These are phyloP conservation scores for Neoarthrinium moseri DNA, from an alignment of 2,329 filamentous ascomycete species.

Conservation along the genomic window DNA sequence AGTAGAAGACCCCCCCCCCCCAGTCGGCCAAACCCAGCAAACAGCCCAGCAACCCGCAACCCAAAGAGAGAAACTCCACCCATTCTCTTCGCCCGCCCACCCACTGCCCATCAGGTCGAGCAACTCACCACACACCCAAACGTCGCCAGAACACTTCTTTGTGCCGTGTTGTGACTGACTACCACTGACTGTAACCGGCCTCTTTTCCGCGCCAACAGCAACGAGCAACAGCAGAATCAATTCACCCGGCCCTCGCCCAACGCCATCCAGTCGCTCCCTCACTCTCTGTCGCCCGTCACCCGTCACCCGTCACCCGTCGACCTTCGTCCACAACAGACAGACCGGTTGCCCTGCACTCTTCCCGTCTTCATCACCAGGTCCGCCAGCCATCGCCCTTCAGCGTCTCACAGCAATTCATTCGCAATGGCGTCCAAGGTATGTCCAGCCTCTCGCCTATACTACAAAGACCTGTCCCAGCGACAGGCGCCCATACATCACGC, in stretches of 20 bases:
- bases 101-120: not conserved
- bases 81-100: not conserved
- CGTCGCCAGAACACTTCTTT: not conserved
- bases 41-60: not conserved
- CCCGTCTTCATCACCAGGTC: not conserved
- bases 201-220: constrained; percentile 3
- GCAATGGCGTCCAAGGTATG: constrained; percentile 11
- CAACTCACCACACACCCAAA: not conserved
- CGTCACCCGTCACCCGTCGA: not conserved
- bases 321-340: not conserved
- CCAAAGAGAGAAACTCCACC: not conserved
- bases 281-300: no score
- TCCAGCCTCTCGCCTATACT: not conserved
- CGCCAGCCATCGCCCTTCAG: not conserved
- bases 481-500: not conserved
- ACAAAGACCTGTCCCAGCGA: not conserved
- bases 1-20: not conserved
- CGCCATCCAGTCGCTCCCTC: no score
- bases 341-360: not conserved
- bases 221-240: constrained; percentile 1
- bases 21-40: not conserved
- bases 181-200: not conserved
- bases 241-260: not conserved
- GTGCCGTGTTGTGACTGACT: constrained; percentile 2
- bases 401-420: not conserved